Conservation (phyloP, 495 filamentous ascomycete species). For the Xylaria acuta region DNA sequence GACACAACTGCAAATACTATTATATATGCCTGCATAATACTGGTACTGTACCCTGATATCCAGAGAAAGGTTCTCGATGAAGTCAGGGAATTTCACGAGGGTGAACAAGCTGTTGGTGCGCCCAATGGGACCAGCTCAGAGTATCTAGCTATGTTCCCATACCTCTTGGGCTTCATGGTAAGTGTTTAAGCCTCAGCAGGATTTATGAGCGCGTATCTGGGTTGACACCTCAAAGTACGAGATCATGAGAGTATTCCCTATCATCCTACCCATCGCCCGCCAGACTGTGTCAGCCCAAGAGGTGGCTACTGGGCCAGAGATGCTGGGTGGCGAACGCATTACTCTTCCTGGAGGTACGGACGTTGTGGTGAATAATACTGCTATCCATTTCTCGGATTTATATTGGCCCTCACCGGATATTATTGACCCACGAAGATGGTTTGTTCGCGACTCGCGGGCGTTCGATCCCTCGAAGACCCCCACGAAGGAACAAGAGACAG, state of each 20-base stretch:
- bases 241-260: slow-evolving; percentile 3
- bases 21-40: slow-evolving; percentile 23
- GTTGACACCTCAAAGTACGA: not conserved
- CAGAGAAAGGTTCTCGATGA: not conserved
- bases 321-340: not conserved
- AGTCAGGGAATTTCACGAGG: not conserved
- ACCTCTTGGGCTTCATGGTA: slow-evolving; percentile 11
- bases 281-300: not conserved
- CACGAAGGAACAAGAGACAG: not conserved
- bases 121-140: not conserved
- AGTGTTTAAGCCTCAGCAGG: too few relatives aligned
- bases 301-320: too few relatives aligned
- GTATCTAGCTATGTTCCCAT: not conserved
- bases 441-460: not conserved
- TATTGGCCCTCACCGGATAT: slow-evolving; percentile 2
- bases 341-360: slow-evolving; percentile 10
- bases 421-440: not conserved
- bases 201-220: not conserved
- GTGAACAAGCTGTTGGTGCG: too few relatives aligned
- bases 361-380: slow-evolving; percentile 3
- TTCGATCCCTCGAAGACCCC: not conserved
- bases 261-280: slow-evolving; percentile 8
- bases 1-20: slow-evolving; percentile 33
- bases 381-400: not conserved
- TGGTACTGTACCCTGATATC: slow-evolving; percentile 13